Evolutionary conservation across 176 grass and related monocot genomes (phyloP).

Genomic region (Triticum turgidum): DNA sequence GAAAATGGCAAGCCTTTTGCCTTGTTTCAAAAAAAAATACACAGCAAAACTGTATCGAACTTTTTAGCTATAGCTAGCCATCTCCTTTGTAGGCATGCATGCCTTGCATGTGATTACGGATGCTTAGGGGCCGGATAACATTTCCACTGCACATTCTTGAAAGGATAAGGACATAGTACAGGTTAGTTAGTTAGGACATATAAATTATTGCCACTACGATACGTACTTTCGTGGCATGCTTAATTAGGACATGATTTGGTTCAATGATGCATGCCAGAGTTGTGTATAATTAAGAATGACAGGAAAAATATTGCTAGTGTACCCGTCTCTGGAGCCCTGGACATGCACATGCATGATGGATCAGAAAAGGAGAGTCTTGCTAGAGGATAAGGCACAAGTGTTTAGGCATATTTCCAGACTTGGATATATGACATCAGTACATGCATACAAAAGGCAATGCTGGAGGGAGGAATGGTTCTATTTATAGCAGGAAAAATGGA

Average conservation of each 20-base stretch:
- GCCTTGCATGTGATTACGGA: slow-evolving; percentile 30
- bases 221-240: slow-evolving; percentile 29
- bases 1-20: too few species aligned
- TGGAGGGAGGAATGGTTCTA: not conserved
- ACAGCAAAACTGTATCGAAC: not conserved
- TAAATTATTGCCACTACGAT: not conserved
- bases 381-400: not conserved
- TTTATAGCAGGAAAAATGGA: not conserved
- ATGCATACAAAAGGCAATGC: not conserved
- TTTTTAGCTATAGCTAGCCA: not conserved
- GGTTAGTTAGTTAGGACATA: slow-evolving; percentile 11
- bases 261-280: slow-evolving; percentile 4
- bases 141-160: not conserved
- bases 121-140: not conserved
- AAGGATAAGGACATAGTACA: slow-evolving; percentile 36
- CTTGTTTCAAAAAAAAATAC: too few species aligned
- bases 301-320: not conserved
- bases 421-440: too few species aligned
- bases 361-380: not conserved
- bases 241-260: slow-evolving; percentile 25
- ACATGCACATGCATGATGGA: not conserved
- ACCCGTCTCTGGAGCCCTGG: not conserved
- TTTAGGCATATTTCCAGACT: not conserved
- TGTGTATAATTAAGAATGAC: not conserved
- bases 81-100: slow-evolving; percentile 27